Base-by-base conservation (phyloP, 306 rosid genomes). In the Acacia crassicarpa region DNA sequence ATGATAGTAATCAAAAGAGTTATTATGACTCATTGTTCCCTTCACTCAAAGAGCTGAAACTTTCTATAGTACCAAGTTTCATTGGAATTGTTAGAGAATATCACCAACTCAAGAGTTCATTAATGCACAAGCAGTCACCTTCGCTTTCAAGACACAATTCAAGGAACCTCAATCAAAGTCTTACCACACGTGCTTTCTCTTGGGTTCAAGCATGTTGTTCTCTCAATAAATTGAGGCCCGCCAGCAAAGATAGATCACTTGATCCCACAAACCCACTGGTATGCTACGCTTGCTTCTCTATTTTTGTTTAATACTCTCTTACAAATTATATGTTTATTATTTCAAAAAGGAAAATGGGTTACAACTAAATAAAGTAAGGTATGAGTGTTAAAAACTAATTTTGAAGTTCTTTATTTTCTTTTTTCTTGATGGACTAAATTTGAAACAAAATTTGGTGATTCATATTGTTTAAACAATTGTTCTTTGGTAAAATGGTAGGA, bases 21-120 rank as follows among this genome's bases (percentile, higher is more conserved):
- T 56, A 1, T 56, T n/a, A 51, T 51, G 74, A 75, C 2, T 20
- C 66, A 17, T 1, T 80, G 79, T 84, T 84, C 67, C 78, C 32
- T 8, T n/a, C 27, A 3, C 35, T 82, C 11, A 9, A 68, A 30
- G 9, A 22, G 5, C 27, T 82, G 38, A 5, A 30, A 8, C 72
- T 82, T 62, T 12, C 7, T 32, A 1, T 0, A 0, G 25, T 82
- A 74, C 77, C 81, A 16, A 33, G 1, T 74, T 72, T 78, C 1
- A 30, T 1, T 0, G 20, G 20, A 1, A 63, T 63, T 27, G 14
- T 1, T 0, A 5, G 10, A 63, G 40, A 27, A 27, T 11, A 30
- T 30, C 20, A 63, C 3, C 16, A 25, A 63, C 9, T 3, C 9
- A 63, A 13, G 41, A 1, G 9, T 63, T 63, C 9, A 6, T 63